Evolutionary conservation across 768 basidiomycete species (phyloP).

Genomic region (Galerina marginata): DNA sequence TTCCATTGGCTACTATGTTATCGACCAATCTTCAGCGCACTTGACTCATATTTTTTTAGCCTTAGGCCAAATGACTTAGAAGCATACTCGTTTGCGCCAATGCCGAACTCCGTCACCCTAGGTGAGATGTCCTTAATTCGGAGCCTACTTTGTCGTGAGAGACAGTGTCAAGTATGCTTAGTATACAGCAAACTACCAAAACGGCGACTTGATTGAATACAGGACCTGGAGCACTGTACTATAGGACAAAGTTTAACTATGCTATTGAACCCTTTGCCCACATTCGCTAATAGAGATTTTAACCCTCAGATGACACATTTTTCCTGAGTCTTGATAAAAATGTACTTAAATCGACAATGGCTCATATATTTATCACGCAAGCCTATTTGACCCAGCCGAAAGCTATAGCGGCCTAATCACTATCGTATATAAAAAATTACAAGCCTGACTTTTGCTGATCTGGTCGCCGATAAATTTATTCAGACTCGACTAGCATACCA

Average conservation of each 20-base stretch:
- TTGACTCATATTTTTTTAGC: too few species aligned
- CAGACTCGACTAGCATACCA: too few species aligned
- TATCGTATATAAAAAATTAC: not conserved
- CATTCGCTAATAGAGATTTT: too few species aligned
- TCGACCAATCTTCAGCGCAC: too few species aligned
- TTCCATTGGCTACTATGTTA: too few species aligned
- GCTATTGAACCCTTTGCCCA: not conserved
- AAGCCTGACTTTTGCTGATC: too few species aligned
- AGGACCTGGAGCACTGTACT: constrained; percentile 1
- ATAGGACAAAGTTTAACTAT: constrained; percentile 5
- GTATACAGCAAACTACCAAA: not conserved
- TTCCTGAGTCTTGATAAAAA: too few species aligned
- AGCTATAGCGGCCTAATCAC: not conserved
- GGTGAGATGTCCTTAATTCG: constrained; percentile 6
- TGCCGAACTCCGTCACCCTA: too few species aligned
- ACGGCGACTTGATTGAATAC: not conserved
- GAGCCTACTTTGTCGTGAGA: constrained; percentile 17
- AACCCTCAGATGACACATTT: too few species aligned
- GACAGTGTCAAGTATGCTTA: constrained; percentile 2
- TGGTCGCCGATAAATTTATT: too few species aligned
- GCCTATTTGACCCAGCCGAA: not conserved
- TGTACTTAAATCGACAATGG: not conserved
- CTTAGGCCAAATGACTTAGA: too few species aligned
- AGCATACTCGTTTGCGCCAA: too few species aligned
- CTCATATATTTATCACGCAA: not conserved